phyloP scores from a whole-genome alignment of 805 yeast genomes.

The Candida michaelii region DNA sequence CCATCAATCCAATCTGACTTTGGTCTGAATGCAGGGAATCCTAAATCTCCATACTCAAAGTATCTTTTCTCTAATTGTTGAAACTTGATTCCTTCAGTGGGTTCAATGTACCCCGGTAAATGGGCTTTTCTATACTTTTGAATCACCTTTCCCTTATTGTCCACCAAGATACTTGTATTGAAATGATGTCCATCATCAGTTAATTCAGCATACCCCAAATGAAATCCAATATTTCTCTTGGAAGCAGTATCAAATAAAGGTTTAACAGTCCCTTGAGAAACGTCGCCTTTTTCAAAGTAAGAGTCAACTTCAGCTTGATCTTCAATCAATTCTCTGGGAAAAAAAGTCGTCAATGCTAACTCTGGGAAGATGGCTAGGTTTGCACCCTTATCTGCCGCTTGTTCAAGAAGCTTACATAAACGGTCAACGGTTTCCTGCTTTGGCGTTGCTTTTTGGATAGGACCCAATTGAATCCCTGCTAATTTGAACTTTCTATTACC shows the following conservation, averaged over 20 bases:
- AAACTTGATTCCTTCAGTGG: slow-evolving; percentile 28
- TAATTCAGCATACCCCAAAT: slow-evolving; percentile 38
- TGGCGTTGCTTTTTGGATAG: slow-evolving; percentile 29
- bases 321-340: slow-evolving; percentile 35
- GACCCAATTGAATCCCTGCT: slow-evolving; percentile 35
- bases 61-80: slow-evolving; percentile 41
- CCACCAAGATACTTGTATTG: slow-evolving; percentile 33
- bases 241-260: slow-evolving; percentile 33
- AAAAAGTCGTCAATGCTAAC: slow-evolving; percentile 34
- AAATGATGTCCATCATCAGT: slow-evolving; percentile 36
- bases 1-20: slow-evolving; percentile 36
- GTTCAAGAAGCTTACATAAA: slow-evolving; percentile 24
- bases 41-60: slow-evolving; percentile 36
- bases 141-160: slow-evolving; percentile 26
- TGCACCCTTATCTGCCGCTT: slow-evolving; percentile 31
- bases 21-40: slow-evolving; percentile 34
- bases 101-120: slow-evolving; percentile 36
- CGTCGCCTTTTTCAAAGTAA: slow-evolving; percentile 36
- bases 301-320: slow-evolving; percentile 33
- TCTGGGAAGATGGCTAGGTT: slow-evolving; percentile 37
- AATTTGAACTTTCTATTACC: slow-evolving; percentile 24
- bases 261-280: slow-evolving; percentile 24
- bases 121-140: slow-evolving; percentile 37
- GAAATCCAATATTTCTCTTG: slow-evolving; percentile 27
- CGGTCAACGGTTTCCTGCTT: slow-evolving; percentile 29